A percentile compares a stretch with the other conserved stretches of the same genome.
phyloP scores from a whole-genome alignment of 2,329 filamentous ascomycete genomes.

The Penicillium paneum region DNA sequence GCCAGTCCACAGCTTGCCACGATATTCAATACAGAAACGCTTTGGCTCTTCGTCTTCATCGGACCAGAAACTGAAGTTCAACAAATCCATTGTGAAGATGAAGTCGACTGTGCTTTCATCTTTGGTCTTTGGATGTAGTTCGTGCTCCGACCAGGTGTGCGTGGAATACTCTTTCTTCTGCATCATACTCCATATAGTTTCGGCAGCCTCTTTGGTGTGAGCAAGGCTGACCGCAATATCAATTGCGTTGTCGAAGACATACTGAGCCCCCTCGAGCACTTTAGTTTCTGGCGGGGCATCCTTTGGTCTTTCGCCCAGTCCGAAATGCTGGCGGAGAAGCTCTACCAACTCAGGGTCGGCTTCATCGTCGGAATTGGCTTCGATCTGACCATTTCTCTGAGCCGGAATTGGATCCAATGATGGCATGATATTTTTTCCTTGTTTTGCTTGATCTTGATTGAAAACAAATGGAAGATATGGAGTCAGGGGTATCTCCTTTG shows the following conservation, averaged over 20 bases:
- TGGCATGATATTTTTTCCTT: constrained; percentile 11
- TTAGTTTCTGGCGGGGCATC: constrained; percentile 68
- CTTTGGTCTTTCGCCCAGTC: constrained; percentile 54
- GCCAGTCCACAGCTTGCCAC: constrained; percentile 78
- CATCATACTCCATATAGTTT: constrained; percentile 77
- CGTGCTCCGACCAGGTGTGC: constrained; percentile 80
- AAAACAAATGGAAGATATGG: background rate
- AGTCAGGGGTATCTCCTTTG: constrained; percentile 6
- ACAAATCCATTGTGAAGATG: constrained; percentile 93
- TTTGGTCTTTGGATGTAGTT: constrained; percentile 80
- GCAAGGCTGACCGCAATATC: constrained; percentile 86
- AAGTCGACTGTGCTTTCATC: constrained; percentile 80
- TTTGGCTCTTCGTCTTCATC: constrained; percentile 61
- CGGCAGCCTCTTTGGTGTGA: constrained; percentile 77
- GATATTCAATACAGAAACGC: constrained; percentile 79
- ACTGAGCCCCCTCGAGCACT: constrained; percentile 77
- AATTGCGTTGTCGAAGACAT: constrained; percentile 86
- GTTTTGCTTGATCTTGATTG: background rate
- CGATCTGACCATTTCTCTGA: constrained; percentile 12
- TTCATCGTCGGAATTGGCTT: constrained; percentile 83
- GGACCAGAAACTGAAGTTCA: constrained; percentile 98
- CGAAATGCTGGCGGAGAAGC: constrained; percentile 76
- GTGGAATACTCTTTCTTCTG: constrained; percentile 78
- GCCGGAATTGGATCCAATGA: constrained; percentile 17
- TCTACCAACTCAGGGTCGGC: constrained; percentile 82